Base-by-base conservation (phyloP, 306 rosid species). In the Spatholobus suberectus region DNA sequence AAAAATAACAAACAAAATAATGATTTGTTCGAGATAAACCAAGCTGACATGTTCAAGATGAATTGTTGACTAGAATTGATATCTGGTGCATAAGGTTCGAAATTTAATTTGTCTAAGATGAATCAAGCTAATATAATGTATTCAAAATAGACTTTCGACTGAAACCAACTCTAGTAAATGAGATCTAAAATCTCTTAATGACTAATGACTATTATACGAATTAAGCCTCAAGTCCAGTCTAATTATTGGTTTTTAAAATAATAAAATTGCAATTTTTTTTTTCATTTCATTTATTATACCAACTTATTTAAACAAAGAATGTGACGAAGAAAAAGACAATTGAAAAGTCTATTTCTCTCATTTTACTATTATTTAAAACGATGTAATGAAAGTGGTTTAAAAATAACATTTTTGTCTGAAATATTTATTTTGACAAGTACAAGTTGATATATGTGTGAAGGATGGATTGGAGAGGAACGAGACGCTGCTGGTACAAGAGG, bases 381-480 rank as follows among this genome's bases (percentile, higher is more conserved):
- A 47, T 41, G 54, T 6, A 68, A 21, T 4, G 77, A 21, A 1
- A 49, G 43, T 26, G 0, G 41, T 27, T 27, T 7, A 17, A 29
- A 27, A 71, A 71, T 5, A 51, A 73, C 6, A 17, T 12, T 9
- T 70, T 44, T 24, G 38, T 23, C 8, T 20, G 27, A 34, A 66
- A 52, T 79, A 78, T 34, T 21, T 32, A 75, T 14, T 21, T n/a
- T 43, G 54, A 58, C 23, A 23, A 58, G 61, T 34, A 35, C 4
- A 8, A 14, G 51, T 35, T 34, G 0, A 54, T 11, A 13, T 5
- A 67, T 5, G 27, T 35, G 58, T 24, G 35, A 17, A 52, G 26
- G 18, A 49, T 32, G 67, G 17, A 62, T 29, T 18, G 40, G 70
- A 77, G 70, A 77, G 74, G 86, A 88, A 77, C 32, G 69, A 73